phyloP scores from a whole-genome alignment of 1,284 basidiomycete genomes.

The Ceratobasidium sp. region DNA sequence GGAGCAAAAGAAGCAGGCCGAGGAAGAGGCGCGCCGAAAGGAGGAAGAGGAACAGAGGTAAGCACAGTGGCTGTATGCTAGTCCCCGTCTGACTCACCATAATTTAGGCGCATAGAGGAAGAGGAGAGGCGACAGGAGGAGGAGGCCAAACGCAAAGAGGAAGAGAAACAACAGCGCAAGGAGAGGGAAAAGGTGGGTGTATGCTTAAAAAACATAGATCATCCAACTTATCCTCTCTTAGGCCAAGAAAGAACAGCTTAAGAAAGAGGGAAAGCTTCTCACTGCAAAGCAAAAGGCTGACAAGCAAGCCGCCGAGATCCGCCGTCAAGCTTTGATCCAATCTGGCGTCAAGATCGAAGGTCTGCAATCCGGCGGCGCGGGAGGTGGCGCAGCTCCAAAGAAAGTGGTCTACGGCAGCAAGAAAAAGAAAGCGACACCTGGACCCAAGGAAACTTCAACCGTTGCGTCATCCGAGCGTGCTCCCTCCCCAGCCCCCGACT shows the following conservation, averaged over 20 bases:
- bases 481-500: slow-evolving; percentile 49
- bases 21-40: slow-evolving; percentile 74
- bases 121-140: slow-evolving; percentile 80
- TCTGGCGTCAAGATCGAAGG: slow-evolving; percentile 93
- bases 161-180: slow-evolving; percentile 83
- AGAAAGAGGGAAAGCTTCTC: slow-evolving; percentile 88
- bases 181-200: slow-evolving; percentile 84
- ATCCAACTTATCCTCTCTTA: slow-evolving; percentile 47
- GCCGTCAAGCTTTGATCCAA: slow-evolving; percentile 88
- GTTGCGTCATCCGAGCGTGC: slow-evolving; percentile 44
- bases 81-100: neutral
- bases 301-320: slow-evolving; percentile 86
- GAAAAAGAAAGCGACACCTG: slow-evolving; percentile 73
- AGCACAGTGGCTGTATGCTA: neutral
- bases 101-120: slow-evolving; percentile 71
- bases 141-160: slow-evolving; percentile 76
- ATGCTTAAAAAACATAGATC: slow-evolving; percentile 10
- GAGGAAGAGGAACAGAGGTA: slow-evolving; percentile 73
- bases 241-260: slow-evolving; percentile 83
- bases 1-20: slow-evolving; percentile 83
- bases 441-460: slow-evolving; percentile 42
- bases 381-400: slow-evolving; percentile 59
- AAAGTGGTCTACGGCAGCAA: slow-evolving; percentile 82
- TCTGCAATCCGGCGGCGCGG: slow-evolving; percentile 65
- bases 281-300: slow-evolving; percentile 98